These are phyloP conservation scores for Calonectria multiphialidica DNA, from an alignment of 2,329 filamentous ascomycete species.

Conservation along the genomic window DNA sequence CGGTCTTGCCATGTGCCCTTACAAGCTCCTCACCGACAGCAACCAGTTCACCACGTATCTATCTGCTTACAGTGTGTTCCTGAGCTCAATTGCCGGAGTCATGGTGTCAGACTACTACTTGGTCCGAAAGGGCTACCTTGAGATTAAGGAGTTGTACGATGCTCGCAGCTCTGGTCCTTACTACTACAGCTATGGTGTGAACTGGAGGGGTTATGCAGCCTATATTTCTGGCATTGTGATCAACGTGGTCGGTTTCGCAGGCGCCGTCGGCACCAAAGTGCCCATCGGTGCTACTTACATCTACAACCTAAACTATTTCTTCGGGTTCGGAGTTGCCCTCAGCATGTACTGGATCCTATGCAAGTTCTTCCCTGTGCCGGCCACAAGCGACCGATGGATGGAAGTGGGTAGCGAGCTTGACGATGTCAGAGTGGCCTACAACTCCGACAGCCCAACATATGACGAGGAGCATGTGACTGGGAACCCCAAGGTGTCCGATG, in stretches of 20 bases:
- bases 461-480: slow-evolving; percentile 51
- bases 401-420: slow-evolving; percentile 77
- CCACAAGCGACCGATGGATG: slow-evolving; percentile 80
- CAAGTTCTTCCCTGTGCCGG: slow-evolving; percentile 77
- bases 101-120: slow-evolving; percentile 91
- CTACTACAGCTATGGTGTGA: slow-evolving; percentile 78
- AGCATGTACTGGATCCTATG: slow-evolving; percentile 78
- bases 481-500: slow-evolving; percentile 27
- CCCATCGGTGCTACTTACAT: slow-evolving; percentile 86
- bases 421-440: slow-evolving; percentile 63
- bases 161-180: slow-evolving; percentile 76
- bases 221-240: slow-evolving; percentile 88
- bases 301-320: slow-evolving; percentile 93
- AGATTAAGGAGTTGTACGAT: slow-evolving; percentile 84
- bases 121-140: slow-evolving; percentile 84
- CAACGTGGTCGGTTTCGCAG: slow-evolving; percentile 93
- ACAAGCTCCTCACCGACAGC: slow-evolving; percentile 78
- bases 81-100: slow-evolving; percentile 94
- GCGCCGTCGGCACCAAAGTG: slow-evolving; percentile 78
- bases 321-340: slow-evolving; percentile 80
- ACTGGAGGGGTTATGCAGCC: slow-evolving; percentile 86
- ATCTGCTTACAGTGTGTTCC: slow-evolving; percentile 91
- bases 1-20: slow-evolving; percentile 89
- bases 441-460: slow-evolving; percentile 51
- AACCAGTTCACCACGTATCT: slow-evolving; percentile 94